phyloP scores from a whole-genome alignment of 306 rosid genomes.

The Quercus alba region DNA sequence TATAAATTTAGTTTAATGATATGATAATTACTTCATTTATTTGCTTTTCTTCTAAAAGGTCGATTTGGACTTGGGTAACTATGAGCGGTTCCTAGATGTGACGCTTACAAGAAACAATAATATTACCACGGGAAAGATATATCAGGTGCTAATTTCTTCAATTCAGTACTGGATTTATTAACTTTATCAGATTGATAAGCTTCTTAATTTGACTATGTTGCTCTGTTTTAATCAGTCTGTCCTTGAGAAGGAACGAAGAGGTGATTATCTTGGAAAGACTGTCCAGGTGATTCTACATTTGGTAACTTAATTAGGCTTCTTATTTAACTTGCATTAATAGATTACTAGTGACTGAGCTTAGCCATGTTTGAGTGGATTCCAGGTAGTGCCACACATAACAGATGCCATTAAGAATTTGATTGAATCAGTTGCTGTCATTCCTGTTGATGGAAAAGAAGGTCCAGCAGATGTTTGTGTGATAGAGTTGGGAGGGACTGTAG shows the following conservation, averaged over 20 bases:
- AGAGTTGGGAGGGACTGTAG: slow-evolving; percentile 97
- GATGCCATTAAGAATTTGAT: slow-evolving; percentile 87
- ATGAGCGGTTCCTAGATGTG: slow-evolving; percentile 91
- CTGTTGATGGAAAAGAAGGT: slow-evolving; percentile 82
- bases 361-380: slow-evolving; percentile 23
- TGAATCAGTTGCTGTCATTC: slow-evolving; percentile 75
- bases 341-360: slow-evolving; percentile 14
- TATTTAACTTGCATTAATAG: not conserved
- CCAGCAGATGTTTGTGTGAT: slow-evolving; percentile 98
- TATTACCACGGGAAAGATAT: slow-evolving; percentile 92
- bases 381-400: slow-evolving; percentile 99
- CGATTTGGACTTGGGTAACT: slow-evolving; percentile 97
- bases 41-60: slow-evolving; percentile 51
- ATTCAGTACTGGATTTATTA: not conserved
- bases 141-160: slow-evolving; percentile 56
- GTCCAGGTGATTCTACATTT: slow-evolving; percentile 69
- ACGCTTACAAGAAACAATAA: slow-evolving; percentile 88
- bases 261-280: slow-evolving; percentile 96
- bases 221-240: slow-evolving; percentile 60
- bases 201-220: slow-evolving; percentile 6
- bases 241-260: slow-evolving; percentile 89
- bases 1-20: not conserved
- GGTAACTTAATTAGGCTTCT: slow-evolving; percentile 7
- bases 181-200: not conserved
- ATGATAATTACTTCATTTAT: not conserved